A percentile compares a stretch with the other conserved stretches of the same genome.
Evolutionary conservation across 2,329 filamentous ascomycete genomes (phyloP).

Genomic region (Epichloe coenophiala): DNA sequence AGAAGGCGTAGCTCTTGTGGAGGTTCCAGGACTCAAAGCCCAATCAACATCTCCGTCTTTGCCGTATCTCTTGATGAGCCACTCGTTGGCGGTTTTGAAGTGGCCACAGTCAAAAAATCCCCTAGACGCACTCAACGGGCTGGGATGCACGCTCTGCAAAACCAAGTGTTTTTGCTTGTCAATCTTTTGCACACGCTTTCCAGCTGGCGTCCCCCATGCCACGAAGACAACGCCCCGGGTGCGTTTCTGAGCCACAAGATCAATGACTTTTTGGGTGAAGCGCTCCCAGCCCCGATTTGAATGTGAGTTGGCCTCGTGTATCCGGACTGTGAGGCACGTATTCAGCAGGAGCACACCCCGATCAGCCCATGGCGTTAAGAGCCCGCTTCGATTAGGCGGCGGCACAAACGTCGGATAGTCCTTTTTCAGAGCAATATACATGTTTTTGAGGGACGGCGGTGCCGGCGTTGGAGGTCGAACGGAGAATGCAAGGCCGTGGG

Average conservation of each 20-base stretch:
- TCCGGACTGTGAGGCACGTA: constrained; percentile 85
- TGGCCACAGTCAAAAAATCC: constrained; percentile 79
- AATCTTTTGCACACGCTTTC: constrained; percentile 59
- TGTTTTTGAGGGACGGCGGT: constrained; percentile 83
- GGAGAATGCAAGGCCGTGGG: constrained; percentile 91
- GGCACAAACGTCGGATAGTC: constrained; percentile 72
- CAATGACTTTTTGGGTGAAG: constrained; percentile 85
- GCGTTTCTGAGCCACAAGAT: constrained; percentile 66
- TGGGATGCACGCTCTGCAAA: constrained; percentile 78
- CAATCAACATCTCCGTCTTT: constrained; percentile 74
- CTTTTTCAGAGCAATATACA: constrained; percentile 76
- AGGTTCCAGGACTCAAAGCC: constrained; percentile 38
- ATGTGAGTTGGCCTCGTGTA: constrained; percentile 78
- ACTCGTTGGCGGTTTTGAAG: constrained; percentile 72
- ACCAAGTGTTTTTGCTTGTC: constrained; percentile 66
- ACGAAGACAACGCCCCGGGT: constrained; percentile 81
- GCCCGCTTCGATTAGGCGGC: constrained; percentile 65
- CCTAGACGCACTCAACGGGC: constrained; percentile 69
- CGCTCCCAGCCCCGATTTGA: constrained; percentile 80
- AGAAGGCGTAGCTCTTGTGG: constrained; percentile 16
- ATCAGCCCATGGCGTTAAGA: constrained; percentile 88
- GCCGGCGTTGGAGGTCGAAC: constrained; percentile 79
- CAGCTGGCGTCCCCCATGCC: constrained; percentile 82
- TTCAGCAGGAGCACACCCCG: constrained; percentile 88
- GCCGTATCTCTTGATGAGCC: constrained; percentile 70